phyloP scores from a whole-genome alignment of 2,329 filamentous ascomycete genomes.

The Knufia fluminis region DNA sequence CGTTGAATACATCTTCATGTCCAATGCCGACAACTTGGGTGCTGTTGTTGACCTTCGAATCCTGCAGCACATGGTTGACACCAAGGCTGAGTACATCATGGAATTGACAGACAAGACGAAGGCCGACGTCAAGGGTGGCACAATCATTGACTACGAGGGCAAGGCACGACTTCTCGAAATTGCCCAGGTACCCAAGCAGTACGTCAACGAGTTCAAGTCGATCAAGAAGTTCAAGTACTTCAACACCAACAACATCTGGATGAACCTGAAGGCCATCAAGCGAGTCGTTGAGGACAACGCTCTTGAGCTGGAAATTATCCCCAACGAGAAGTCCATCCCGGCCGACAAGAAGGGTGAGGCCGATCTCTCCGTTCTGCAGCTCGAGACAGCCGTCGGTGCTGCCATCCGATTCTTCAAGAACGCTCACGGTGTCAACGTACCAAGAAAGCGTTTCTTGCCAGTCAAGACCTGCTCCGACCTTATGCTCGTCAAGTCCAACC shows the following conservation, averaged over 20 bases:
- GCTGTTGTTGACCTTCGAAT: conserved; percentile 97
- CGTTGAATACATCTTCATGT: conserved; percentile 96
- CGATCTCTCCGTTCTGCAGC: conserved; percentile 92
- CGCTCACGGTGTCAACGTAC: conserved; percentile 97
- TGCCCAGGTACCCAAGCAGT: conserved; percentile 98
- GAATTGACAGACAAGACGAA: conserved; percentile 99
- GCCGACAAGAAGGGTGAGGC: conserved; percentile 99
- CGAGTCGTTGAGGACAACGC: conserved; percentile 97
- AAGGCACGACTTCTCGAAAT: conserved; percentile 95
- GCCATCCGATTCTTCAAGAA: conserved; percentile 98
- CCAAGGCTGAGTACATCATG: conserved; percentile 97
- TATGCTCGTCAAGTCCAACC: conserved; percentile 98
- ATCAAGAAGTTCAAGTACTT: conserved; percentile 99
- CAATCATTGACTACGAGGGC: conserved; percentile 98
- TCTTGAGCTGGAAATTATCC: conserved; percentile 98
- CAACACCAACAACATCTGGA: conserved; percentile 99
- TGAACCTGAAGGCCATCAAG: conserved; percentile 96
- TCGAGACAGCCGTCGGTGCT: conserved; percentile 96
- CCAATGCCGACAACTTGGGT: conserved; percentile 97
- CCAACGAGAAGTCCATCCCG: conserved; percentile 96
- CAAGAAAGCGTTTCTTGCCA: conserved; percentile 92
- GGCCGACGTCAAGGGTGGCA: conserved; percentile 99
- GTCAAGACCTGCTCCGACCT: conserved; percentile 99
- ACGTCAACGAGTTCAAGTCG: conserved; percentile 99
- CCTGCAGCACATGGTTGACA: conserved; percentile 98